phyloP scores from a whole-genome alignment of 2,329 filamentous ascomycete genomes.

The Colletotrichum echinochloae region DNA sequence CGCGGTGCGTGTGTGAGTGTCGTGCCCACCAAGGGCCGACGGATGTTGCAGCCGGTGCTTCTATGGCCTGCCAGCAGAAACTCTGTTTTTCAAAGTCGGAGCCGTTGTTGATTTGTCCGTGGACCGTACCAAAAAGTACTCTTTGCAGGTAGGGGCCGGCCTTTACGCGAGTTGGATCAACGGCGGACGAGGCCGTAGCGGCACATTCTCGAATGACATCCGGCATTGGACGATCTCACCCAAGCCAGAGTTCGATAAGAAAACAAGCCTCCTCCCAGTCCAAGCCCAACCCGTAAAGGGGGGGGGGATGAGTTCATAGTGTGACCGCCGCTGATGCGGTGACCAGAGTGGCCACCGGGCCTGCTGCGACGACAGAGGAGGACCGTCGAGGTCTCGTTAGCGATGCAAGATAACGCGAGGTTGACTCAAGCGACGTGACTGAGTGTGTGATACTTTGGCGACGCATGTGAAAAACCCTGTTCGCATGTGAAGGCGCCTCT shows the following conservation, averaged over 20 bases:
- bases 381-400: not conserved
- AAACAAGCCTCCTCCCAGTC: not conserved
- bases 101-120: not conserved
- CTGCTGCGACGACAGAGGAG: not conserved
- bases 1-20: not conserved
- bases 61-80: conserved; percentile 3
- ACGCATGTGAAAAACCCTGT: not conserved
- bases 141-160: not conserved
- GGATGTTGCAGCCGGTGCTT: not conserved
- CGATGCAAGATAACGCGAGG: not conserved
- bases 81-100: conserved; percentile 7
- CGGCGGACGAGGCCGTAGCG: not conserved
- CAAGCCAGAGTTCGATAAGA: conserved; percentile 4
- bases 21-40: not conserved
- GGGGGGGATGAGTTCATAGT: not conserved
- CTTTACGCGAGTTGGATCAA: not conserved
- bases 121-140: not conserved
- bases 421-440: not conserved
- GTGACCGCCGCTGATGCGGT: not conserved
- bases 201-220: conserved; percentile 2
- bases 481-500: not conserved
- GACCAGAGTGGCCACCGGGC: not conserved
- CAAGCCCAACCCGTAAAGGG: not conserved
- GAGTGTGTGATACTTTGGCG: not conserved
- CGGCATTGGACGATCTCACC: conserved; percentile 13